Percentiles rank a stretch among this genome's conserved stretches.
Evolutionary conservation across 1,139 yeast genomes (phyloP).

Genomic region (Pichia sp.): DNA sequence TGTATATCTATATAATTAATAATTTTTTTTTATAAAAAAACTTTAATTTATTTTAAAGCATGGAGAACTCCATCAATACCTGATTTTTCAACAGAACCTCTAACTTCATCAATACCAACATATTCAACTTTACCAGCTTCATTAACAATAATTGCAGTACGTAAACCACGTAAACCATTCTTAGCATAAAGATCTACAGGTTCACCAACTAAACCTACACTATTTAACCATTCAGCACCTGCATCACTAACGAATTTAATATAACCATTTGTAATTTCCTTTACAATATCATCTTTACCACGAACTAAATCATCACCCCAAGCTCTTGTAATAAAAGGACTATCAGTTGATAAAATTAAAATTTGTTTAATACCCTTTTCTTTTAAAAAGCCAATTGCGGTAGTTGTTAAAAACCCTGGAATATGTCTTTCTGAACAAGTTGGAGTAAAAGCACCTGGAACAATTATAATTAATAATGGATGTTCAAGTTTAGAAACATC

Average conservation of each 20-base stretch:
- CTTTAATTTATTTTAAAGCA: slow-evolving; percentile 2
- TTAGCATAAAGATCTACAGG: slow-evolving; percentile 58
- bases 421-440: slow-evolving; percentile 78
- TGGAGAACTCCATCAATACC: slow-evolving; percentile 26
- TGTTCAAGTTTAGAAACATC: background rate
- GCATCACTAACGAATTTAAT: slow-evolving; percentile 72
- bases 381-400: slow-evolving; percentile 40
- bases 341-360: slow-evolving; percentile 70
- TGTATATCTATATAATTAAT: background rate
- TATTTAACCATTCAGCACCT: slow-evolving; percentile 22
- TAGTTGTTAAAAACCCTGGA: slow-evolving; percentile 59
- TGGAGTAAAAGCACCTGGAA: slow-evolving; percentile 92
- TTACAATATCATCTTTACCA: slow-evolving; percentile 2
- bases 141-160: slow-evolving; percentile 19
- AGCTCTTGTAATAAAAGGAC: slow-evolving; percentile 73
- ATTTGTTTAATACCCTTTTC: slow-evolving; percentile 67
- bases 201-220: slow-evolving; percentile 22
- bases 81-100: slow-evolving; percentile 37
- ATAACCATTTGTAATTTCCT: slow-evolving; percentile 30
- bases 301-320: slow-evolving; percentile 72
- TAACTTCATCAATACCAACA: slow-evolving; percentile 49
- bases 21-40: background rate
- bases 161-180: slow-evolving; percentile 19
- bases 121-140: slow-evolving; percentile 53
- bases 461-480: slow-evolving; percentile 54